A percentile compares a stretch with the other conserved stretches of the same genome.
Conservation (phyloP, 805 yeast species). For the Saccharomycopsis sp. region DNA sequence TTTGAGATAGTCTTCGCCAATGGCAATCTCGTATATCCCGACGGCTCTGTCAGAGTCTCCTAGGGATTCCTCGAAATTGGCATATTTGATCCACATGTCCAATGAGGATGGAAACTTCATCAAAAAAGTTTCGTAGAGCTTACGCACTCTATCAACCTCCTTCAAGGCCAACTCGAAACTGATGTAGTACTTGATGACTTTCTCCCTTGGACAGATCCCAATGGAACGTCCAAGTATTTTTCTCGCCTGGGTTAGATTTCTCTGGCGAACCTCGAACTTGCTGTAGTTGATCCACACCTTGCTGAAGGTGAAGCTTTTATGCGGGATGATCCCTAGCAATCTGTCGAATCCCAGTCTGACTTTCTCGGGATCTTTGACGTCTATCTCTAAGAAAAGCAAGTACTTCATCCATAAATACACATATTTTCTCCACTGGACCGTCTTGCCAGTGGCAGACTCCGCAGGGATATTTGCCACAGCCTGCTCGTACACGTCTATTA, state of each 20-base stretch:
- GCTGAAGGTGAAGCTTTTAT: conserved; percentile 54
- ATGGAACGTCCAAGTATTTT: conserved; percentile 65
- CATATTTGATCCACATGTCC: conserved; percentile 54
- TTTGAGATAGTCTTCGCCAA: conserved; percentile 25
- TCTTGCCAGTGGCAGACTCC: conserved; percentile 24
- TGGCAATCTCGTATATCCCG: conserved; percentile 52
- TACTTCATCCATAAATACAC: conserved; percentile 64
- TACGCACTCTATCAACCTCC: conserved; percentile 76
- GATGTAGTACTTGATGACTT: conserved; percentile 59
- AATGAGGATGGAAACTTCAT: conserved; percentile 38
- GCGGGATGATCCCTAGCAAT: conserved; percentile 48
- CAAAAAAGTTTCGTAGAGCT: conserved; percentile 60
- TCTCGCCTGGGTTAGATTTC: conserved; percentile 46
- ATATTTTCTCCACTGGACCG: conserved; percentile 58
- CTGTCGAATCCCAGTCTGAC: conserved; percentile 47
- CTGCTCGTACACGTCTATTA: conserved; percentile 35
- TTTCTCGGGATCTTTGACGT: conserved; percentile 33
- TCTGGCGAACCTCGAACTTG: conserved; percentile 65
- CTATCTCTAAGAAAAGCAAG: conserved; percentile 55
- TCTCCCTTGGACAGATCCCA: conserved; percentile 58
- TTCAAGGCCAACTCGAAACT: conserved; percentile 58
- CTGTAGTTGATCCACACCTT: conserved; percentile 69
- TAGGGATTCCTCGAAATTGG: conserved; percentile 57
- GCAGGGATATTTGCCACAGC: conserved; percentile 39
- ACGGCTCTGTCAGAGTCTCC: conserved; percentile 67